A percentile compares a stretch with the other conserved stretches of the same genome.
Conservation (phyloP, 192 early-diverging fungal genomes). For the Mortierella claussenii region DNA sequence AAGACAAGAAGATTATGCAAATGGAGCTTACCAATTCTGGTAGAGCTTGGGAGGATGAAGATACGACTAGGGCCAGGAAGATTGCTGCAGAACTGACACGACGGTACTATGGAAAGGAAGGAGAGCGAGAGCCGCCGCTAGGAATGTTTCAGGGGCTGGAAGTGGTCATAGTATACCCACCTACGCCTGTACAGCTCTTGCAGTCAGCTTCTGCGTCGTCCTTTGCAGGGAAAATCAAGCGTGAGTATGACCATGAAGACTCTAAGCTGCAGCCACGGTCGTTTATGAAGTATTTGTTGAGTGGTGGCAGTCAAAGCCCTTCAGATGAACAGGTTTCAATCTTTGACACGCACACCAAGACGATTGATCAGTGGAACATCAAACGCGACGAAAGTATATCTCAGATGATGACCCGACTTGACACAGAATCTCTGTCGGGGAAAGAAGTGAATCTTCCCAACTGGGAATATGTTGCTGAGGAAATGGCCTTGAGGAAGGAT, state of each 20-base stretch:
- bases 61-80: constrained; percentile 9
- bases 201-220: not conserved
- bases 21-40: constrained; percentile 17
- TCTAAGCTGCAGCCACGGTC: too few relatives aligned
- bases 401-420: not conserved
- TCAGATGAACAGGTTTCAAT: not conserved
- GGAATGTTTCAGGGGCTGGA: constrained; percentile 46
- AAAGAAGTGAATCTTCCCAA: not conserved
- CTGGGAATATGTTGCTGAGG: constrained; percentile 24
- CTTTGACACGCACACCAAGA: constrained; percentile 19
- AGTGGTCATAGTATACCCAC: constrained; percentile 36
- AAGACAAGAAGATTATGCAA: constrained; percentile 18
- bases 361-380: constrained; percentile 7
- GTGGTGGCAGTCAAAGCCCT: too few relatives aligned
- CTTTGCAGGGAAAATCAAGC: constrained; percentile 5
- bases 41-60: constrained; percentile 3
- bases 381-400: not conserved
- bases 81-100: constrained; percentile 31
- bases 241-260: not conserved
- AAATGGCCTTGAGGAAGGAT: not conserved
- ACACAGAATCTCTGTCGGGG: not conserved
- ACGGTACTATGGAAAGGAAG: constrained; percentile 40
- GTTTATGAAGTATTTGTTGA: too few relatives aligned
- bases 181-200: constrained; percentile 23
- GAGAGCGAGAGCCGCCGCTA: constrained; percentile 23